phyloP scores from a whole-genome alignment of 805 yeast genomes.

The Teunomyces atbi region DNA sequence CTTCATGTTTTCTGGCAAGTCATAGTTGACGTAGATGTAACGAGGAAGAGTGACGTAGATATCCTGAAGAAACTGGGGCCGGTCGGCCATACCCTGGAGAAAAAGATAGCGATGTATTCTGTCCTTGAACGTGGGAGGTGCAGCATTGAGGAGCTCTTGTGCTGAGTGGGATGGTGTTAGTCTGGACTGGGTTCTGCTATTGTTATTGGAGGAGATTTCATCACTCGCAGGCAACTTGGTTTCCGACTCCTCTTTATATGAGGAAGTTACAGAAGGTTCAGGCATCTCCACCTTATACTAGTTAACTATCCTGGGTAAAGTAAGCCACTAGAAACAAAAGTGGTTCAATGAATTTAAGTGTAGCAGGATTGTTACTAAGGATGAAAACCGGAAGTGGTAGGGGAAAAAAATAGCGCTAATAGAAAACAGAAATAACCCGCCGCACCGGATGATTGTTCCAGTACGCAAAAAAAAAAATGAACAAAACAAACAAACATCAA shows the following conservation, averaged over 20 bases:
- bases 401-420: background rate
- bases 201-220: background rate
- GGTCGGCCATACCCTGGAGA: conserved; percentile 18
- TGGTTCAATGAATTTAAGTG: background rate
- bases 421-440: background rate
- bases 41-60: conserved; percentile 42
- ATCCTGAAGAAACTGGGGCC: conserved; percentile 36
- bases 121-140: conserved; percentile 13
- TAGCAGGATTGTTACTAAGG: background rate
- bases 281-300: background rate
- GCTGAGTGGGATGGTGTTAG: conserved; percentile 4
- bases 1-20: conserved; percentile 43
- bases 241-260: conserved; percentile 1
- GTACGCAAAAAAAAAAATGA: background rate
- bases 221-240: conserved; percentile 8
- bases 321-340: background rate
- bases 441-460: background rate
- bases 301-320: background rate
- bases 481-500: background rate
- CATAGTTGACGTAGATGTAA: conserved; percentile 48
- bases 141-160: conserved; percentile 10
- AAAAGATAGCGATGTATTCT: conserved; percentile 12
- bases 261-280: background rate
- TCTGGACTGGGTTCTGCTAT: conserved; percentile 3
- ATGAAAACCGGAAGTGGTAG: background rate